Conservation (phyloP, 257 asterid genomes). For the Solanum medicagineum region DNA sequence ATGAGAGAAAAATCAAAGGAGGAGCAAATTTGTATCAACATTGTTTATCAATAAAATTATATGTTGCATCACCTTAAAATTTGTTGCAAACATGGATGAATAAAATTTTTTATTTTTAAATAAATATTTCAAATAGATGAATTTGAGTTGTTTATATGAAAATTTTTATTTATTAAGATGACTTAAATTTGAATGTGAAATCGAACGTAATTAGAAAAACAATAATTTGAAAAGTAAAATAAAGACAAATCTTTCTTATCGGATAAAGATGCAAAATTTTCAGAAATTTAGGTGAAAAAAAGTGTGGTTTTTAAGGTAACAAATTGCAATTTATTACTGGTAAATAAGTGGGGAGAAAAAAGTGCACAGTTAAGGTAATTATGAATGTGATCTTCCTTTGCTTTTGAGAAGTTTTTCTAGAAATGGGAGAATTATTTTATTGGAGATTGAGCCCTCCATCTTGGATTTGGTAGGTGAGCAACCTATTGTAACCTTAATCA, state of each 20-base stretch:
- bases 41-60: too few species aligned
- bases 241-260: neutral
- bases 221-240: neutral
- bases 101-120: too few species aligned
- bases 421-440: slow-evolving; percentile 17
- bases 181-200: neutral
- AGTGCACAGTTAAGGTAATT: neutral
- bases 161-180: too few species aligned
- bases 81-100: too few species aligned
- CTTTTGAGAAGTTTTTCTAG: slow-evolving; percentile 6
- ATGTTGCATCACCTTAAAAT: too few species aligned
- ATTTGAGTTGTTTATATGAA: too few species aligned
- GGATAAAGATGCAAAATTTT: neutral
- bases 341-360: neutral
- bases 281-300: neutral
- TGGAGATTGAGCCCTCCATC: slow-evolving; percentile 9
- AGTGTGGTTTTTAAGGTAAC: neutral
- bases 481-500: slow-evolving; percentile 4
- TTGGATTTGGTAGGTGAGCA: slow-evolving; percentile 35
- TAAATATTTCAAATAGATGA: neutral
- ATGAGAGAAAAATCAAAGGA: too few species aligned
- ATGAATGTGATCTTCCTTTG: slow-evolving; percentile 7
- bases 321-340: neutral
- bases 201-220: too few species aligned
- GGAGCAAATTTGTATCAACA: too few species aligned